Percentiles rank a stretch among this genome's conserved stretches.
These are phyloP conservation scores for Curvularia verruculosa DNA, from an alignment of 2,329 filamentous ascomycete species.

Conservation along the genomic window DNA sequence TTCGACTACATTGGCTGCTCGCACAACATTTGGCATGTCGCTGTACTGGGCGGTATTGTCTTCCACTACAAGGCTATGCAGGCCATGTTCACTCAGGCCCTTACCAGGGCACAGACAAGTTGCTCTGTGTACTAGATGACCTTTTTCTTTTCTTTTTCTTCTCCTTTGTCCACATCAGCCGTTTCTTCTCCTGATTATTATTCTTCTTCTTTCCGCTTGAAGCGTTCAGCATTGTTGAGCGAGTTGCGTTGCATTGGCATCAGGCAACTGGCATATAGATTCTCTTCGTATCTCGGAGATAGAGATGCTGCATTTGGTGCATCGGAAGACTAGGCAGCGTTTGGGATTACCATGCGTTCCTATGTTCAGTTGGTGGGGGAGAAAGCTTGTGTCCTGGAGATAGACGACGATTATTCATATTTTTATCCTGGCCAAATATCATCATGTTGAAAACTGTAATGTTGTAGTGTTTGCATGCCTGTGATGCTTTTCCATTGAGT, in stretches of 20 bases:
- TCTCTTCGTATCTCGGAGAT: neutral
- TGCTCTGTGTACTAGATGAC: slow-evolving; percentile 40
- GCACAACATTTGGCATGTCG: slow-evolving; percentile 97
- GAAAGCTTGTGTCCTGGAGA: neutral
- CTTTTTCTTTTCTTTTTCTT: neutral
- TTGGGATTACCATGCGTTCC: neutral
- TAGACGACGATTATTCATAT: neutral
- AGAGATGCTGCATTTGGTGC: neutral
- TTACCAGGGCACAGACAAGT: slow-evolving; percentile 43
- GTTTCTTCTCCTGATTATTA: neutral
- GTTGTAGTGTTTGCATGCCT: neutral
- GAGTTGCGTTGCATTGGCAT: slow-evolving; percentile 12
- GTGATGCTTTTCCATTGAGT: neutral
- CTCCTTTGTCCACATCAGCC: neutral
- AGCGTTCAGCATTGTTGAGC: slow-evolving; percentile 12
- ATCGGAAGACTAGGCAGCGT: neutral
- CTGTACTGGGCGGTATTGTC: slow-evolving; percentile 92
- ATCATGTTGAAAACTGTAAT: neutral
- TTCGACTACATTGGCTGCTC: slow-evolving; percentile 96
- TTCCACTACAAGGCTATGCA: slow-evolving; percentile 98
- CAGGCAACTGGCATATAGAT: neutral
- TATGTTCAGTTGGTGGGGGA: neutral
- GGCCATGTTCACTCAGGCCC: slow-evolving; percentile 75
- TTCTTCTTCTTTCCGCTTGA: neutral
- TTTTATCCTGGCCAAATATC: neutral